Conservation (phyloP, 768 basidiomycete species). For the Trametes maxima region DNA sequence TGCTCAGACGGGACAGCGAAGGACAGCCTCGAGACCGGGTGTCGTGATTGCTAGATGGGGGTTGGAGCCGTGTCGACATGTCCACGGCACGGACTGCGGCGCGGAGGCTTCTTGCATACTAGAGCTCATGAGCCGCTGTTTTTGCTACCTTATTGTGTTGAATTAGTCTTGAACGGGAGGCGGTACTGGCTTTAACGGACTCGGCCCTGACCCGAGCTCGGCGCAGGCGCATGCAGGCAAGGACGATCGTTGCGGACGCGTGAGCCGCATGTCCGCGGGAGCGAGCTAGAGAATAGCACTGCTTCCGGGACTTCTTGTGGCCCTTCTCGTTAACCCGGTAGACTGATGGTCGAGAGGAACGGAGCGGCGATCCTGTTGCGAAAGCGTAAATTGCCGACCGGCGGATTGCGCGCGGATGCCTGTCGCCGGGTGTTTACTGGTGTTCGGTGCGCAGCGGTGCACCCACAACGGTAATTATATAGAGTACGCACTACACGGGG, state of each 20-base stretch:
- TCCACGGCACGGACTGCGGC: no score
- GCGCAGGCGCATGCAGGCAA: neutral
- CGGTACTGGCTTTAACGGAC: neutral
- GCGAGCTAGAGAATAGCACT: neutral
- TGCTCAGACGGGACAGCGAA: constrained; percentile 49
- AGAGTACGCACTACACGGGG: no score
- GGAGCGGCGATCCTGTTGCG: no score
- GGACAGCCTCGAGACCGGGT: constrained; percentile 27
- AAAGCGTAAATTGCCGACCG: no score
- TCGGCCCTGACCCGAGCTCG: neutral
- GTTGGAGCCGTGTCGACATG: no score
- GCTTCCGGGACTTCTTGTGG: neutral
- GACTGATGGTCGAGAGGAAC: no score
- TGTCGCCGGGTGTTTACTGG: no score
- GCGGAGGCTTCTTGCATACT: neutral
- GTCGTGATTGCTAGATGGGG: constrained; percentile 3
- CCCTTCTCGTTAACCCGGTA: no score
- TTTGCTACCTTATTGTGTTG: constrained; percentile 19
- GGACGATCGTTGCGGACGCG: neutral
- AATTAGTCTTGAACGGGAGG: constrained; percentile 14
- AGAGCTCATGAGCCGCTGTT: neutral
- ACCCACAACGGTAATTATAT: no score
- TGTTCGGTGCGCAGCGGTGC: no score
- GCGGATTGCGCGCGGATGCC: no score
- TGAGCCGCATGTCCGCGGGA: constrained; percentile 3